phyloP scores from a whole-genome alignment of 2,329 filamentous ascomycete genomes.

The Scleromitrula shiraiana region DNA sequence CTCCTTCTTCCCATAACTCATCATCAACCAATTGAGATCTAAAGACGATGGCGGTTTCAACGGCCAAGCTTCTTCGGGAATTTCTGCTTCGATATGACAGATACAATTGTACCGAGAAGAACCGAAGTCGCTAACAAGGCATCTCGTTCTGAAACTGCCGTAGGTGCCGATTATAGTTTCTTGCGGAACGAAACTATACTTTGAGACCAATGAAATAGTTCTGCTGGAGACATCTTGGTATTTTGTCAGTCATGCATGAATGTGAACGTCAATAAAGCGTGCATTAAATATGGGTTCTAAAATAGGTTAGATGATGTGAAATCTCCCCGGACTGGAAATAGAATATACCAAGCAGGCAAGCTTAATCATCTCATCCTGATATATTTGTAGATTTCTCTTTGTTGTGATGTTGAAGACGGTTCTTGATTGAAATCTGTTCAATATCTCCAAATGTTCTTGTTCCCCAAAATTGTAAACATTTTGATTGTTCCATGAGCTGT shows the following conservation, averaged over 20 bases:
- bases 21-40: constrained; percentile 51
- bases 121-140: constrained; percentile 40
- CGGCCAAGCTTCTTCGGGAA: constrained; percentile 47
- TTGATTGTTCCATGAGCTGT: background rate
- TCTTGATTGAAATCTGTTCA: constrained; percentile 37
- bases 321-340: background rate
- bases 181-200: constrained; percentile 41
- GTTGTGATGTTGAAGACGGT: constrained; percentile 36
- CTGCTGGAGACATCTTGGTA: constrained; percentile 27
- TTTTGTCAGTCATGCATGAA: constrained; percentile 43
- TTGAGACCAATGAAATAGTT: constrained; percentile 40
- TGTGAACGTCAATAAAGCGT: constrained; percentile 44
- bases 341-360: constrained; percentile 35
- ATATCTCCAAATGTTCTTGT: constrained; percentile 26
- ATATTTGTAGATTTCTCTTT: constrained; percentile 26
- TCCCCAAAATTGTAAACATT: constrained; percentile 9
- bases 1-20: constrained; percentile 47
- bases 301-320: background rate
- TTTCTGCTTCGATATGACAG: constrained; percentile 35
- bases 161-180: constrained; percentile 31
- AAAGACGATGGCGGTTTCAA: constrained; percentile 35
- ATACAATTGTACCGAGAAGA: constrained; percentile 38
- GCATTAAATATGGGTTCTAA: constrained; percentile 36
- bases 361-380: constrained; percentile 31
- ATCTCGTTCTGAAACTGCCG: constrained; percentile 36